A percentile compares a stretch with the other conserved stretches of the same genome.
These are phyloP conservation scores for Boletus pseudo-olivaceus DNA, from an alignment of 768 basidiomycete species.

Conservation along the genomic window DNA sequence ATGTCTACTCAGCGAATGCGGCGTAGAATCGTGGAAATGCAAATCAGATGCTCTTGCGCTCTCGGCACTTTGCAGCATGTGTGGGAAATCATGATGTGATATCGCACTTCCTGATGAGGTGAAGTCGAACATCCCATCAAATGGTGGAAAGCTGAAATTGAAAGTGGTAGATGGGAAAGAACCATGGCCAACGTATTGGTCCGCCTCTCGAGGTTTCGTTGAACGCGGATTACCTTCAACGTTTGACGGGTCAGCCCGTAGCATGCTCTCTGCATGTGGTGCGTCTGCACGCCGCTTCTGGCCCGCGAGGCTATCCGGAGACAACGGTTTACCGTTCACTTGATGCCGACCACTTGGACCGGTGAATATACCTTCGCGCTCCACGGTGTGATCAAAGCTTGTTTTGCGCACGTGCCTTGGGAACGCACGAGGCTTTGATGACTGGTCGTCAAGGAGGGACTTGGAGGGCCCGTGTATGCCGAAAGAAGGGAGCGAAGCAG, in stretches of 20 bases:
- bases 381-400: constrained; percentile 91
- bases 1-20: constrained; percentile 27
- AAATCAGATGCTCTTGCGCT: constrained; percentile 28
- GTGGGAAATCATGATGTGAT: constrained; percentile 36
- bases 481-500: constrained; percentile 71
- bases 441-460: constrained; percentile 28
- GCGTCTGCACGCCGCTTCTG: constrained; percentile 79
- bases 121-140: constrained; percentile 60
- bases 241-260: constrained; percentile 73
- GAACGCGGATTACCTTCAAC: constrained; percentile 37
- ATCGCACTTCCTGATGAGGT: constrained; percentile 33
- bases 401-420: constrained; percentile 90
- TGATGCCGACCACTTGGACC: constrained; percentile 71
- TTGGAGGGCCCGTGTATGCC: constrained; percentile 59
- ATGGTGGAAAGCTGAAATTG: constrained; percentile 70
- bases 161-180: constrained; percentile 67
- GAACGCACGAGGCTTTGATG: constrained; percentile 51
- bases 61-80: constrained; percentile 30
- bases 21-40: constrained; percentile 31
- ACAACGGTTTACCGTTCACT: constrained; percentile 71
- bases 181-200: constrained; percentile 39
- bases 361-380: constrained; percentile 56
- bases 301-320: constrained; percentile 60
- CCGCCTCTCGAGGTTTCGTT: constrained; percentile 33
- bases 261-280: constrained; percentile 75